A percentile compares a stretch with the other conserved stretches of the same genome.
Conservation (phyloP, 129 eudicot species). For the Deinandra increscens region DNA sequence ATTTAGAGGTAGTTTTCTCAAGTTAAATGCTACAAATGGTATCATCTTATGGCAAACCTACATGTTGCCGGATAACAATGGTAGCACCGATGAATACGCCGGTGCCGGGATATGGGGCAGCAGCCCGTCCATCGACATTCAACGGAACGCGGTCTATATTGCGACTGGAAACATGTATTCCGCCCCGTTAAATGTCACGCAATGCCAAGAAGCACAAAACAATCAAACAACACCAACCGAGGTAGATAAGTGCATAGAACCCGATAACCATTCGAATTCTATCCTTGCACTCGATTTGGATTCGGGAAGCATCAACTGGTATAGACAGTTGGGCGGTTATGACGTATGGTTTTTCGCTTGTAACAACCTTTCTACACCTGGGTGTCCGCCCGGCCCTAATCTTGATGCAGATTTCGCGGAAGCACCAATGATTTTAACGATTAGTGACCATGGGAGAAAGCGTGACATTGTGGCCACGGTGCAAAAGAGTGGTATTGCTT, state of each 20-base stretch:
- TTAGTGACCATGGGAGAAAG: slow-evolving; percentile 22
- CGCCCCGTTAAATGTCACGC: slow-evolving; percentile 53
- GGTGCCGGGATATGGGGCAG: slow-evolving; percentile 85
- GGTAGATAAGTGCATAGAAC: slow-evolving; percentile 54
- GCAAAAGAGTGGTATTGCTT: slow-evolving; percentile 78
- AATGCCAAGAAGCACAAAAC: slow-evolving; percentile 61
- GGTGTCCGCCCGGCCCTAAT: slow-evolving; percentile 81
- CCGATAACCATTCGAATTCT: slow-evolving; percentile 57
- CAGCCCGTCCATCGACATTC: slow-evolving; percentile 59
- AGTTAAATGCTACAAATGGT: slow-evolving; percentile 58
- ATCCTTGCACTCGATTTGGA: slow-evolving; percentile 55
- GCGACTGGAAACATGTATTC: slow-evolving; percentile 64
- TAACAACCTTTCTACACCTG: slow-evolving; percentile 47
- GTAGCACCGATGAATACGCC: slow-evolving; percentile 44
- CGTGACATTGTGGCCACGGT: slow-evolving; percentile 64
- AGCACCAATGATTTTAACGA: slow-evolving; percentile 71
- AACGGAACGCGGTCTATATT: slow-evolving; percentile 42
- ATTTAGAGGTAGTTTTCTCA: slow-evolving; percentile 63
- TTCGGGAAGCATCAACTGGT: slow-evolving; percentile 60
- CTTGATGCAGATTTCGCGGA: slow-evolving; percentile 76
- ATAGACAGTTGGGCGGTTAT: slow-evolving; percentile 54
- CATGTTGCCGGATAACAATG: slow-evolving; percentile 69
- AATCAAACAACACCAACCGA: slow-evolving; percentile 48
- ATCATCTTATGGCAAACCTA: slow-evolving; percentile 61
- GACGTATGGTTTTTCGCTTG: slow-evolving; percentile 65